These are phyloP conservation scores for Paraurostyla sp. DNA, from an alignment of 73 alveolate genomes.

Conservation along the genomic window DNA sequence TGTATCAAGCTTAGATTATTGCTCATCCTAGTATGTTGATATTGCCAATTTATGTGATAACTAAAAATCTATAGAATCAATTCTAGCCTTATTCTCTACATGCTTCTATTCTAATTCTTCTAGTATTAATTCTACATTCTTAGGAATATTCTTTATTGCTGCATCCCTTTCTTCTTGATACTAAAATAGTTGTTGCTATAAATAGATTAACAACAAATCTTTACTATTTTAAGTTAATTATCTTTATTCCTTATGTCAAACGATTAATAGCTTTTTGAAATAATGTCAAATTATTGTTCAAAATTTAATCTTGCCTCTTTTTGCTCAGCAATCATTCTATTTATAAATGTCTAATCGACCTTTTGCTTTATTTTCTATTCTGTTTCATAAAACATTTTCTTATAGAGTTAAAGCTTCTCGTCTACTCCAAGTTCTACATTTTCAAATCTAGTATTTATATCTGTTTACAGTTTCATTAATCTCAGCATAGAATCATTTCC, in stretches of 20 bases:
- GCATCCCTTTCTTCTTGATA: slow-evolving; percentile 41
- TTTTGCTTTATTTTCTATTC: background rate
- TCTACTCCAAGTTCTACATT: background rate
- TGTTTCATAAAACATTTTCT: background rate
- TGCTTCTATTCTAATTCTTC: background rate
- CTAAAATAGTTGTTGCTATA: background rate
- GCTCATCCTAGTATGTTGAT: background rate
- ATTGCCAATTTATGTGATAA: background rate
- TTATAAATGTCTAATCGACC: background rate
- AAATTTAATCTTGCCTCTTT: background rate
- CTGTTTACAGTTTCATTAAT: background rate
- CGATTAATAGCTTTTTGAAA: background rate
- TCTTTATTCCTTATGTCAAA: background rate
- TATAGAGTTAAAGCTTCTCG: slow-evolving; percentile 12
- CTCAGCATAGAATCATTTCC: background rate
- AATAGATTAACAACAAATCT: no score
- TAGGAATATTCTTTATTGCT: slow-evolving; percentile 37
- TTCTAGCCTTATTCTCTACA: background rate
- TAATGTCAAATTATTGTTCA: background rate
- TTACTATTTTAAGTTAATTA: background rate
- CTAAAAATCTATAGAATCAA: background rate
- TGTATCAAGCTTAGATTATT: background rate
- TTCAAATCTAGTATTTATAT: background rate
- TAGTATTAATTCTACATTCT: slow-evolving; percentile 3
- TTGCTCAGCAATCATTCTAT: background rate